phyloP scores from a whole-genome alignment of 2,329 filamentous ascomycete species.

The Colletotrichum coccodes region DNA sequence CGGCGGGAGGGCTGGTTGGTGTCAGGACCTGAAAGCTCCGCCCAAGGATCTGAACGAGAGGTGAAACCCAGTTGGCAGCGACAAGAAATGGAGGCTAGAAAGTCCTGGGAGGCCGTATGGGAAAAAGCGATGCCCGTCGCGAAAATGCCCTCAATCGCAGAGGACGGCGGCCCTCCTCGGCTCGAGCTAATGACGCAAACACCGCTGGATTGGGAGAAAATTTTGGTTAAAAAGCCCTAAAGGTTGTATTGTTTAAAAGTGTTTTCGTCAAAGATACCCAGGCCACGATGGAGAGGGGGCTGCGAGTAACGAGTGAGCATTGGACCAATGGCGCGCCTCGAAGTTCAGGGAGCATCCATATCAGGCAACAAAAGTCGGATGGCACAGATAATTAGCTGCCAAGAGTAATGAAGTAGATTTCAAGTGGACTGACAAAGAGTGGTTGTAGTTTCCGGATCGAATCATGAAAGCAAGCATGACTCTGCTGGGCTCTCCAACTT shows the following conservation, averaged over 20 bases:
- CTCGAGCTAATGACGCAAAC: not conserved
- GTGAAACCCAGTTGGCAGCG: not conserved
- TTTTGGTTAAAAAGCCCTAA: not conserved
- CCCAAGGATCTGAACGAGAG: not conserved
- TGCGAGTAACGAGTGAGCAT: not conserved
- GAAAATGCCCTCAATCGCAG: not conserved
- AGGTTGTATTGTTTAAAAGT: no score
- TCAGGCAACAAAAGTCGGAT: not conserved
- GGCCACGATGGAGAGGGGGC: not conserved
- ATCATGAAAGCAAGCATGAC: no score
- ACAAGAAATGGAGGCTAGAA: conserved; percentile 12
- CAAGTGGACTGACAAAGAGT: no score
- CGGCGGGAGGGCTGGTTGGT: conserved; percentile 28
- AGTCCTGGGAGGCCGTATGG: conserved; percentile 21
- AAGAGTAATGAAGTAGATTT: no score
- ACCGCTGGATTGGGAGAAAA: not conserved
- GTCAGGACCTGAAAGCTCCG: not conserved
- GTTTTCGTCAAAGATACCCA: not conserved
- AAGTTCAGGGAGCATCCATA: not conserved
- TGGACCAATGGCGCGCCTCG: not conserved
- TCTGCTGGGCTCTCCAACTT: no score
- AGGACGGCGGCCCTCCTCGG: not conserved
- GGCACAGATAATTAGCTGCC: no score
- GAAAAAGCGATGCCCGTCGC: not conserved
- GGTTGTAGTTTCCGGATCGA: no score